Evolutionary conservation across 805 yeast genomes (phyloP).

Genomic region (Vanderwaltozyma tropicalis): DNA sequence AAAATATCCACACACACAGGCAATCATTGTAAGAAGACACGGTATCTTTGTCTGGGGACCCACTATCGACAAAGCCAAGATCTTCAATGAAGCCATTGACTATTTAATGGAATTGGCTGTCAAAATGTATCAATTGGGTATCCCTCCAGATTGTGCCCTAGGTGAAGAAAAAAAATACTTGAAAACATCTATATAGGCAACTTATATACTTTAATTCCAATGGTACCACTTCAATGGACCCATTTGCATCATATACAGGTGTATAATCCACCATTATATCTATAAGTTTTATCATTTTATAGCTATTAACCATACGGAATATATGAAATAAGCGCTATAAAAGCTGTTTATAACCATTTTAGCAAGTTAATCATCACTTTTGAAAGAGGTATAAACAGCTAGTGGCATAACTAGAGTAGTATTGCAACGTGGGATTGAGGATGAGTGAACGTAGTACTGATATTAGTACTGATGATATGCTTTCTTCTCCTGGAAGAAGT

Average conservation of each 20-base stretch:
- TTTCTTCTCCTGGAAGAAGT: slow-evolving; percentile 1
- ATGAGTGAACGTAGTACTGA: not conserved
- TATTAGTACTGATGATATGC: slow-evolving; percentile 1
- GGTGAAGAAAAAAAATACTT: slow-evolving; percentile 27
- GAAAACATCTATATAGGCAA: not conserved
- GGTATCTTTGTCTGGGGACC: slow-evolving; percentile 98
- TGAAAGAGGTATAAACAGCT: too few relatives aligned
- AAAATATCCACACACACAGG: slow-evolving; percentile 70
- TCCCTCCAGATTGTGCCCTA: slow-evolving; percentile 37
- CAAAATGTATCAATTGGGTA: slow-evolving; percentile 64
- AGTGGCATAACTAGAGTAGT: too few relatives aligned
- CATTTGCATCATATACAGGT: too few relatives aligned
- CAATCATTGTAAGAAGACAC: slow-evolving; percentile 84
- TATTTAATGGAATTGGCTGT: slow-evolving; percentile 77
- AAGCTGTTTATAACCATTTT: too few relatives aligned
- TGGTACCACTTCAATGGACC: too few relatives aligned
- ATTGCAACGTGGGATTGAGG: not conserved
- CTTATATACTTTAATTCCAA: too few relatives aligned
- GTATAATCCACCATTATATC: too few relatives aligned
- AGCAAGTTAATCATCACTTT: too few relatives aligned
- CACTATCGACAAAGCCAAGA: slow-evolving; percentile 82
- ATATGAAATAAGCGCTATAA: too few relatives aligned
- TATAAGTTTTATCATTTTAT: too few relatives aligned
- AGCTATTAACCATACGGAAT: too few relatives aligned
- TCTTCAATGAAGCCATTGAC: slow-evolving; percentile 87